A percentile compares a stretch with the other conserved stretches of the same genome.
Conservation (phyloP, 495 filamentous ascomycete species). For the Hyphodiscus hymeniophilus region DNA sequence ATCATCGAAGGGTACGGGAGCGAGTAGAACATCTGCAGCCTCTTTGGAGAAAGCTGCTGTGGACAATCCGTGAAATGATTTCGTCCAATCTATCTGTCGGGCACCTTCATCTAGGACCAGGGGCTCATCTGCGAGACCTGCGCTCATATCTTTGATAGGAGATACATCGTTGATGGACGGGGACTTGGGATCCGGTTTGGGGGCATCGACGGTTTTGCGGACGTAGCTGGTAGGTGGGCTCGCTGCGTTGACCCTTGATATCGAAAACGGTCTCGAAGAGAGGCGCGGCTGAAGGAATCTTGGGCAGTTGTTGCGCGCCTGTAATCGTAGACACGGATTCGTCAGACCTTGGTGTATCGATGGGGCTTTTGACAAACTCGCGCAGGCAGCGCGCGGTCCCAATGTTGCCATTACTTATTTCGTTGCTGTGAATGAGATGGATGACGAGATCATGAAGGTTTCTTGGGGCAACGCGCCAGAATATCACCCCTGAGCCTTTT, state of each 20-base stretch:
- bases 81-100: constrained; percentile 71
- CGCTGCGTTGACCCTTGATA: constrained; percentile 4
- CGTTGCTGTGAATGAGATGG: neutral
- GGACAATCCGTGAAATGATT: constrained; percentile 84
- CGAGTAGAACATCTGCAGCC: constrained; percentile 60
- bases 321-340: neutral
- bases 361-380: constrained; percentile 10
- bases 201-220: constrained; percentile 7
- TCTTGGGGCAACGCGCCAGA: too few species aligned
- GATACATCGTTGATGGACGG: constrained; percentile 15
- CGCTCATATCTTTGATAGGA: constrained; percentile 23
- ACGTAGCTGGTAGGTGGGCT: constrained; percentile 17
- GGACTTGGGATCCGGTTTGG: constrained; percentile 5
- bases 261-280: constrained; percentile 10
- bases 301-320: neutral
- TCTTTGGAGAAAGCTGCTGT: constrained; percentile 69
- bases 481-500: constrained; percentile 1
- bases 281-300: neutral
- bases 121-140: constrained; percentile 26
- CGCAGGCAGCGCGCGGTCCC: constrained; percentile 15
- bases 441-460: constrained; percentile 4
- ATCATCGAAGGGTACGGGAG: constrained; percentile 59
- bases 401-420: constrained; percentile 15
- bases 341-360: constrained; percentile 3
- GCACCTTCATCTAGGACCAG: constrained; percentile 23